These are phyloP conservation scores for Canna indica DNA, from an alignment of 176 grass and related monocot species.

Conservation along the genomic window DNA sequence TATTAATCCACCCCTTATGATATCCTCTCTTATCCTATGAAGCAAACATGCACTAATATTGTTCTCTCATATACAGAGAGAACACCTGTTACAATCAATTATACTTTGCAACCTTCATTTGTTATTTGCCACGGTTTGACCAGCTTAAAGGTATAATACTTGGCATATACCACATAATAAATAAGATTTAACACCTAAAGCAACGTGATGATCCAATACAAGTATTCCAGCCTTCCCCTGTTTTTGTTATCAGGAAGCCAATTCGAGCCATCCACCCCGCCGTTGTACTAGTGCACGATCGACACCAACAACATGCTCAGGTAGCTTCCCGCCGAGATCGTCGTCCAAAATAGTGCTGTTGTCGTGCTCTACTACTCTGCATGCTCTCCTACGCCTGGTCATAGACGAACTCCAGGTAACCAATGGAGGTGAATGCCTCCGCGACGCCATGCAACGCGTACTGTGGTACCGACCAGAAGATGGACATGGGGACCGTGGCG, in stretches of 20 bases:
- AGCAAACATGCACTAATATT: no score
- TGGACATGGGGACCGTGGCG: constrained; percentile 37
- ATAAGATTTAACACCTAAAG: constrained; percentile 51
- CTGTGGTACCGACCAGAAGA: constrained; percentile 74
- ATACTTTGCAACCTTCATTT: not conserved
- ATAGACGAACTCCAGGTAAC: constrained; percentile 85
- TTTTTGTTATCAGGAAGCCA: constrained; percentile 76
- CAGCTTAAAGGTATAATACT: constrained; percentile 50
- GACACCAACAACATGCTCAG: constrained; percentile 52
- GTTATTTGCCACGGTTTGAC: constrained; percentile 25
- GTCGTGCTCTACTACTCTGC: constrained; percentile 75
- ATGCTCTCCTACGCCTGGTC: constrained; percentile 89
- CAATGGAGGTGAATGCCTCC: constrained; percentile 64
- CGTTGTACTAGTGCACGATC: constrained; percentile 52
- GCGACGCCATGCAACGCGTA: constrained; percentile 56
- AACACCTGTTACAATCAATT: no score
- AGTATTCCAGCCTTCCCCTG: constrained; percentile 60
- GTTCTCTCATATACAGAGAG: no score
- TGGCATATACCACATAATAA: constrained; percentile 57
- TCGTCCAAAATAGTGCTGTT: constrained; percentile 58
- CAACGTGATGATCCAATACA: constrained; percentile 61
- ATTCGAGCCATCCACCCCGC: constrained; percentile 33
- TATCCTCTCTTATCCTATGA: no score
- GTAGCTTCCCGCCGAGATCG: constrained; percentile 75
- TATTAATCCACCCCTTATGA: no score